Base-by-base conservation (phyloP, 306 rosid genomes). In the Alnus glutinosa region DNA sequence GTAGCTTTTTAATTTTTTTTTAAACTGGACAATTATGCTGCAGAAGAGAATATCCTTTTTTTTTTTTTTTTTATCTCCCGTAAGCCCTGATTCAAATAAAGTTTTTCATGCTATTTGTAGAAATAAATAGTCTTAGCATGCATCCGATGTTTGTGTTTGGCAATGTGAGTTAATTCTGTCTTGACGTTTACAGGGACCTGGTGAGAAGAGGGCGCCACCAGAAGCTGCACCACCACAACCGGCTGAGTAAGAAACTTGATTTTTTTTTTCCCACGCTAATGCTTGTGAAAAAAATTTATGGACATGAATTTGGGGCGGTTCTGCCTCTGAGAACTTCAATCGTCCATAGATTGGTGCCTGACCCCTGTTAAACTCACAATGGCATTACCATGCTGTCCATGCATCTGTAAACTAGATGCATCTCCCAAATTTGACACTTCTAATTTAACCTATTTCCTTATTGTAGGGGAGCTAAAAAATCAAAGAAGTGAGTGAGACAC, bases 131-230 rank as follows among this genome's bases (percentile, higher is more conserved):
- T 7, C 14, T 6, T 7, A 2, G 11, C 36, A 9, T 49, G 10
- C 6, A 13, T 79, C 5, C 18, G 4, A n/a, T 9, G 55, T 47
- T 28, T 11, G 30, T 34, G 37, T 3, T 75, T 36, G 13, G 12
- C 3, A 48, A 47, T 30, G 19, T 46, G 16, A 36, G 16, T 72
- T 59, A 48, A 9, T 23, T 71, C 23, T 71, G 55, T 76, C 49
- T 63, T 50, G 55, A 46, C 30, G 39, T 64, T 49, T 16, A 7
- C 72, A 88, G 91, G 91, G 89, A 49, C 90, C 90, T 19, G 84
- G 68, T 83, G 89, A 82, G 66, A 87, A 82, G 66, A 87, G 73
- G 78, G 87, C 80, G 58, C 85, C 88, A 2, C 71, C 81, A 61
- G 51, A 7, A 15, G 70, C 81, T 5, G 78, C 77, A 30, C 68